phyloP scores from a whole-genome alignment of 1,139 yeast genomes.

The Yamadazyma triangularis region DNA sequence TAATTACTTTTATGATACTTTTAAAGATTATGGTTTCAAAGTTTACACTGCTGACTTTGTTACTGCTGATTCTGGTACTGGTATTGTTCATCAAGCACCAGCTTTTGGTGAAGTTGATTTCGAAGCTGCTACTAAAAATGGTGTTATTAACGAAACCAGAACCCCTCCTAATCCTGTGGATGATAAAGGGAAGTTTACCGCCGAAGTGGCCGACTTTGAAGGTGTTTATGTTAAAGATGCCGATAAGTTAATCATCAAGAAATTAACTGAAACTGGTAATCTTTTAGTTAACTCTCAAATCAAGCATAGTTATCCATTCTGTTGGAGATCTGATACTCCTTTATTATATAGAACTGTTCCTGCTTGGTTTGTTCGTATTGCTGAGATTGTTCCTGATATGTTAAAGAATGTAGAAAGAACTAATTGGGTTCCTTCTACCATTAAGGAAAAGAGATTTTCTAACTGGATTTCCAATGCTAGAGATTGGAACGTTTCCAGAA shows the following conservation, averaged over 20 bases:
- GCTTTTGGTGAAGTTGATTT: slow-evolving; percentile 99
- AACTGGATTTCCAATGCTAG: slow-evolving; percentile 99
- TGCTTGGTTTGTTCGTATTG: slow-evolving; percentile 95
- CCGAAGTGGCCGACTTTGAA: slow-evolving; percentile 65
- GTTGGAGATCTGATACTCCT: slow-evolving; percentile 99
- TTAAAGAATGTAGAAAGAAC: slow-evolving; percentile 79
- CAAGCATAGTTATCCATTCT: slow-evolving; percentile 96
- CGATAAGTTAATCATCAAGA: slow-evolving; percentile 83
- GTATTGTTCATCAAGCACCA: slow-evolving; percentile 98
- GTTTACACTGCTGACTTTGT: slow-evolving; percentile 84
- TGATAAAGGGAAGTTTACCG: slow-evolving; percentile 81
- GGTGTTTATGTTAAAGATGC: slow-evolving; percentile 95
- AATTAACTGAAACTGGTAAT: slow-evolving; percentile 73
- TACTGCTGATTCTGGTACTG: slow-evolving; percentile 94
- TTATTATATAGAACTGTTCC: slow-evolving; percentile 94
- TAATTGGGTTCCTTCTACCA: slow-evolving; percentile 88
- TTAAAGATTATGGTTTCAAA: slow-evolving; percentile 72
- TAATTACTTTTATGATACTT: slow-evolving; percentile 71
- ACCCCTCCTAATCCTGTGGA: slow-evolving; percentile 92
- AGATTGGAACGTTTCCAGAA: slow-evolving; percentile 98
- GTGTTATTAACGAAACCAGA: slow-evolving; percentile 64
- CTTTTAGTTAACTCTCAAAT: slow-evolving; percentile 75
- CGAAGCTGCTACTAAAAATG: slow-evolving; percentile 70
- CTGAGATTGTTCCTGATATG: slow-evolving; percentile 85
- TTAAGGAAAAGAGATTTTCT: slow-evolving; percentile 91